Evolutionary conservation across 2,329 filamentous ascomycete genomes (phyloP), one percentile per base, ranked within the genome.

Genomic region (Akanthomyces uredinophilus): DNA sequence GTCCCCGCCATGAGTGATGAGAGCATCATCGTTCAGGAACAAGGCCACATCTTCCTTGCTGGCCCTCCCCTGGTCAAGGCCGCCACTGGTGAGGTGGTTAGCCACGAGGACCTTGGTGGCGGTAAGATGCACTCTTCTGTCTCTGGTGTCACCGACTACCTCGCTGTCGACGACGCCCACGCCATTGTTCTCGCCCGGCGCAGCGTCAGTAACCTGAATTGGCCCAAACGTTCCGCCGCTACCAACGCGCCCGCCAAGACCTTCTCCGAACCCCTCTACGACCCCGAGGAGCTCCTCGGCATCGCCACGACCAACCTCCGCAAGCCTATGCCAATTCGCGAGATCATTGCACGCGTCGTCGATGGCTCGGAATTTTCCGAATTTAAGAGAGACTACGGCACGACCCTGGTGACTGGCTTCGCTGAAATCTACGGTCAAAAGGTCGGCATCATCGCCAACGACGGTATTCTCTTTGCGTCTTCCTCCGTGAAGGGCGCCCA

Each of bases 1-100:
- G 93, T 98, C 13, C 94, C 94, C 13, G 92, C 91, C 70, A 98
- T 99, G 94, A 94, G 90, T 64, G 95, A 98, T 73, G 95, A 98
- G 81, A 92, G 87, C 72, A 97, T 99, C 75, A 98, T 99, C 66
- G 95, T 98, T 44, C 87, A 92, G 71, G 89, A 93, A 58, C 93
- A 97, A 74, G 94, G 94, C n/a, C 93, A 96, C 68, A 96, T 99
- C 72, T 99, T 98, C 80, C 85, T 99, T 2, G 94, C 94, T 1
- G 95, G 94, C 0, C 94, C 94, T 20, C 94, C 95, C 0, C 82
- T 99, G 1, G 95, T 99, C 65, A 96, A 97, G 77, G 95, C 95
- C 10, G 94, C 94, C 13, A 99, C 95, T 0, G 95, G 94, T 14
- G 94, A 99, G 76, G 87, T 91, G 35, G 92, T 98, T 61, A 91